Base-by-base conservation (phyloP, 306 rosid genomes). In the Mimosa pudica region DNA sequence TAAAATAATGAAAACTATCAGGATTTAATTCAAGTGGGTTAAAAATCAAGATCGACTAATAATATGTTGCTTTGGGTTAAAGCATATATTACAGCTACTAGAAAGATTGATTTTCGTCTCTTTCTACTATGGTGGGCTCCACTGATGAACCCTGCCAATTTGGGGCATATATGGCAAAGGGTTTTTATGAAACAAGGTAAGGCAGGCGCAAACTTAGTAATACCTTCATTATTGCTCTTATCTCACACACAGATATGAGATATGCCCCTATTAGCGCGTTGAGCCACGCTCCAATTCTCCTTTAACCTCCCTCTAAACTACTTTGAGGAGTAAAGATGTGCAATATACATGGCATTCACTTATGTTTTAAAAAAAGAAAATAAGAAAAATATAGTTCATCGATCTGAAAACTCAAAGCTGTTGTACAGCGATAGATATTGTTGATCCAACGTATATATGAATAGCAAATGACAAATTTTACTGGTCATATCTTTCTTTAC, bases 101-200 rank as follows among this genome's bases (percentile, higher is more conserved):
- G 30, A 38, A 38, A 38, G 42, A 38, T 38, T 38, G 5, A 38
- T n/a, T 14, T n/a, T 9, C 49, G 38, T 0, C 14, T 64, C 20
- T 2, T n/a, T 18, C 62, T 66, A 52, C 41, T 77, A 57, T 55
- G 42, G 71, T 84, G 61, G 42, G 65, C 35, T 48, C 70, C 75
- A 65, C 57, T 14, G 17, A 48, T 66, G 49, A 45, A n/a, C 80
- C 10, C 1, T 38, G 36, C 60, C 64, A 60, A 6, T 60, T 18
- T 18, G 30, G 24, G 63, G 63, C 8, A 41, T 9, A 42, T 3
- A 17, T 1, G 48, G 49, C 11, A 41, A 16, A 66, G 71, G 71
- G 3, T 66, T 38, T 4, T 4, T 2, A 20, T 16, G 49, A 30
- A 66, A 41, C 18, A 41, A 17, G 71, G 49, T 18, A n/a, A 65